Percentiles rank a stretch among this genome's conserved stretches.
Conservation (phyloP, 1,284 basidiomycete genomes). For the Cutaneotrichosporon sp. region DNA sequence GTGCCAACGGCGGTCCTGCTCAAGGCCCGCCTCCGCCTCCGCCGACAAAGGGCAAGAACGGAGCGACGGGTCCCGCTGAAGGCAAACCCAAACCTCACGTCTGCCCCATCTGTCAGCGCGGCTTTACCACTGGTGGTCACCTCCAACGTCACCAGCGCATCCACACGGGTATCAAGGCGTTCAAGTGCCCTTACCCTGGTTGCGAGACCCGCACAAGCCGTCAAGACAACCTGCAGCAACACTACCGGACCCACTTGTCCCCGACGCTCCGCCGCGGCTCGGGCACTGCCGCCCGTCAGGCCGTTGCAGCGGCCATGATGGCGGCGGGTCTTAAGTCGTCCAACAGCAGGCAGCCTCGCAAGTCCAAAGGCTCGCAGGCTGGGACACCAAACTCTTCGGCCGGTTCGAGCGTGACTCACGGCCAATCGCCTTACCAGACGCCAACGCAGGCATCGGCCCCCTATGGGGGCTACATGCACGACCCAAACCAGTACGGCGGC, state of each 20-base stretch:
- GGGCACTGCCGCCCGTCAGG: constrained; percentile 41
- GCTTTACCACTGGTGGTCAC: constrained; percentile 46
- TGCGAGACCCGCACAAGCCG: constrained; percentile 45
- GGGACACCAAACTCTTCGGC: constrained; percentile 43
- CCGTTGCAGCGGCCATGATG: constrained; percentile 45
- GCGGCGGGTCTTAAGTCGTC: constrained; percentile 44
- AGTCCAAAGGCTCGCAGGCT: constrained; percentile 39
- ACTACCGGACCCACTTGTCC: constrained; percentile 46
- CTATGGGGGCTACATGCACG: constrained; percentile 44
- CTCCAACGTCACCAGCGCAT: constrained; percentile 46
- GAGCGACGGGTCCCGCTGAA: constrained; percentile 44
- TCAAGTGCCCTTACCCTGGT: constrained; percentile 46
- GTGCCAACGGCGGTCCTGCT: not conserved
- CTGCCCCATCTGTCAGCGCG: constrained; percentile 41
- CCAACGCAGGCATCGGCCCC: constrained; percentile 35
- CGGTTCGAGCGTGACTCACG: constrained; percentile 26
- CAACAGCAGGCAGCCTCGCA: constrained; percentile 36
- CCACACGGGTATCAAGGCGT: constrained; percentile 47
- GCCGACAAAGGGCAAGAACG: constrained; percentile 41
- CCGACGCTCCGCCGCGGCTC: constrained; percentile 43
- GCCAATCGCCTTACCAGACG: constrained; percentile 41
- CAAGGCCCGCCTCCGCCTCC: constrained; percentile 11
- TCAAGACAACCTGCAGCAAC: constrained; percentile 47
- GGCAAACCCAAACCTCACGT: constrained; percentile 44
- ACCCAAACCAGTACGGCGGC: constrained; percentile 30